These are phyloP conservation scores for Cladophialophora immunda DNA, from an alignment of 2,329 filamentous ascomycete genomes.

Conservation along the genomic window DNA sequence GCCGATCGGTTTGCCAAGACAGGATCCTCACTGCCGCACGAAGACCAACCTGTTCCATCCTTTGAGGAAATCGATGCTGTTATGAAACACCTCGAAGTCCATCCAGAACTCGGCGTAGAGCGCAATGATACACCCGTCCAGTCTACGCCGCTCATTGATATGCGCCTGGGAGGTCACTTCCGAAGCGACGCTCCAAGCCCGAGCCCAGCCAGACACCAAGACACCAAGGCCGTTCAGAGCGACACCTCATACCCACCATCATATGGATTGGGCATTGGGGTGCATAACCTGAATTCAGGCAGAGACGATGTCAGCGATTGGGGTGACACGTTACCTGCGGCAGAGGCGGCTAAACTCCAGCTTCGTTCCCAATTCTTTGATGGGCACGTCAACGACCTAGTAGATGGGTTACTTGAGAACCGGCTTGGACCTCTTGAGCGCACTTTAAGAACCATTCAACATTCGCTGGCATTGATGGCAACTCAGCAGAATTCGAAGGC, in stretches of 20 bases:
- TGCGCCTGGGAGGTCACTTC: conserved; percentile 57
- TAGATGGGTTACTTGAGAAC: conserved; percentile 78
- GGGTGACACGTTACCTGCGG: conserved; percentile 84
- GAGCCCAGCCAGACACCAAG: conserved; percentile 67
- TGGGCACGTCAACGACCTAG: conserved; percentile 84
- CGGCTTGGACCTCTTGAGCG: conserved; percentile 83
- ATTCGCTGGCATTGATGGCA: conserved; percentile 68
- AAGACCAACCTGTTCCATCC: conserved; percentile 35
- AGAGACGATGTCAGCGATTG: conserved; percentile 74
- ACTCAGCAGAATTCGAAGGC: conserved; percentile 65
- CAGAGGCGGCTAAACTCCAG: conserved; percentile 83
- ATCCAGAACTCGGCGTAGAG: conserved; percentile 78
- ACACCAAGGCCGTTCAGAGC: conserved; percentile 19
- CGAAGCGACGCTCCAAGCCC: conserved; percentile 78
- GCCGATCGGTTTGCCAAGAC: conserved; percentile 23
- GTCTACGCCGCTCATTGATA: conserved; percentile 61
- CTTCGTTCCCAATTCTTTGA: conserved; percentile 89
- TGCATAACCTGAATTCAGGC: conserved; percentile 70
- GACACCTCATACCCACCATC: conserved; percentile 63
- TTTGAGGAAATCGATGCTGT: conserved; percentile 84
- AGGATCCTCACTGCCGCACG: conserved; percentile 8
- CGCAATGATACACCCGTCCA: conserved; percentile 54
- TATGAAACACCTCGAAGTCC: conserved; percentile 83
- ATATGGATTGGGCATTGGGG: conserved; percentile 68
- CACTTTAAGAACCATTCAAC: conserved; percentile 78